phyloP scores from a whole-genome alignment of 345 rosid genomes.

The Carallia pectinifolia region DNA sequence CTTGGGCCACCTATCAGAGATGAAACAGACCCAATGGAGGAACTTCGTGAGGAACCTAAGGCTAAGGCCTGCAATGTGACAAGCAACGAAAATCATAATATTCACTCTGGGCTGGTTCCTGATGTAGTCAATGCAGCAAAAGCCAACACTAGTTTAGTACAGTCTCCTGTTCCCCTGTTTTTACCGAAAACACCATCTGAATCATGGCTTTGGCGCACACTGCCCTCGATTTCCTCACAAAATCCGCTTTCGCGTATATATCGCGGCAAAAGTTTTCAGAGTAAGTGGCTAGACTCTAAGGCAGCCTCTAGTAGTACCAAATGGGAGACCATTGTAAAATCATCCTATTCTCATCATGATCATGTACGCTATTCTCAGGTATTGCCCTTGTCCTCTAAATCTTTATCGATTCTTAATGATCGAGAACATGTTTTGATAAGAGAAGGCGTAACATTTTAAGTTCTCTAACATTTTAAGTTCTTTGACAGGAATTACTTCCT shows the following conservation, averaged over 20 bases:
- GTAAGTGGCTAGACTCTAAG: conserved; percentile 41
- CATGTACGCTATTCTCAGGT: conserved; percentile 88
- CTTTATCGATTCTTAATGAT: not conserved
- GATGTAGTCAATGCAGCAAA: conserved; percentile 27
- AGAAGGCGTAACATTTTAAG: not conserved
- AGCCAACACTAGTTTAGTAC: conserved; percentile 12
- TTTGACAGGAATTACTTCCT: conserved; percentile 62
- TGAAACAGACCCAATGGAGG: conserved; percentile 23
- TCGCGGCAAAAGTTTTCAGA: conserved; percentile 28
- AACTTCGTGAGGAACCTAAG: conserved; percentile 27
- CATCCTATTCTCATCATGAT: conserved; percentile 70
- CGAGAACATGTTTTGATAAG: not conserved
- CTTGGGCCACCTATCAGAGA: conserved; percentile 11
- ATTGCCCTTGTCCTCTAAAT: conserved; percentile 12
- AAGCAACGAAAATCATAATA: conserved; percentile 24
- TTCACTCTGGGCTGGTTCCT: conserved; percentile 19
- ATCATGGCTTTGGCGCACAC: conserved; percentile 85
- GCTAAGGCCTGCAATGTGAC: conserved; percentile 29
- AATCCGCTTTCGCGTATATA: conserved; percentile 36
- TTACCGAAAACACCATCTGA: conserved; percentile 78
- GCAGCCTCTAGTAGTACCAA: conserved; percentile 41
- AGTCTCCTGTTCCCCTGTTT: conserved; percentile 52
- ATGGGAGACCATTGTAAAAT: conserved; percentile 97
- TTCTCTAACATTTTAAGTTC: conserved; percentile 24
- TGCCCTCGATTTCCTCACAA: conserved; percentile 53